Conservation (phyloP, 495 filamentous ascomycete genomes). For the Hyaloscypha bicolor region DNA sequence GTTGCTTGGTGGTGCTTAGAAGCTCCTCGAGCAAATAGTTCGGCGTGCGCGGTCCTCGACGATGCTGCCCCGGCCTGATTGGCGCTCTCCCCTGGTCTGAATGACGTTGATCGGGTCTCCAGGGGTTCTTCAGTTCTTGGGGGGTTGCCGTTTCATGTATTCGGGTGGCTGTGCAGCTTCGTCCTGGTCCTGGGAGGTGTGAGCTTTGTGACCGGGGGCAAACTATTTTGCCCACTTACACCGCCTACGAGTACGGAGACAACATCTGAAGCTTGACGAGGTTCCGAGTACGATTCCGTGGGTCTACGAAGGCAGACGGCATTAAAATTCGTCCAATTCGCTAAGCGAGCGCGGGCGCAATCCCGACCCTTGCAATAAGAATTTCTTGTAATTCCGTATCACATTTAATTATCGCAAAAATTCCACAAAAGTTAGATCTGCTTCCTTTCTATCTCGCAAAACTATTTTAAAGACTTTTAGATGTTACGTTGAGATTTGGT, state of each 20-base stretch:
- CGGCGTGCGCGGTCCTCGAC: constrained; percentile 21
- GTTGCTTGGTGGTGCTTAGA: background rate
- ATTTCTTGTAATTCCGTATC: too few relatives aligned
- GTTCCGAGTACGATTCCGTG: constrained; percentile 2
- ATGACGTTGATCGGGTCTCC: constrained; percentile 28
- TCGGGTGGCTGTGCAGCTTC: constrained; percentile 20
- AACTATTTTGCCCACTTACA: background rate
- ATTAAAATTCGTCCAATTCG: too few relatives aligned
- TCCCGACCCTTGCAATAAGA: too few relatives aligned
- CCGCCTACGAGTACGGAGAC: background rate
- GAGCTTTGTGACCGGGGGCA: background rate
- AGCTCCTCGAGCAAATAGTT: background rate
- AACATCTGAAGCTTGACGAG: background rate
- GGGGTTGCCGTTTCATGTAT: constrained; percentile 3
- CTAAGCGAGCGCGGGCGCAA: too few relatives aligned
- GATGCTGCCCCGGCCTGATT: constrained; percentile 13
- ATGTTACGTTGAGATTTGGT: too few relatives aligned
- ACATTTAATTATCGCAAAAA: too few relatives aligned
- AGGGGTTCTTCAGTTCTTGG: constrained; percentile 20
- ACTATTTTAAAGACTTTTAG: too few relatives aligned
- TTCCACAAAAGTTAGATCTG: too few relatives aligned
- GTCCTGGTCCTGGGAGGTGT: background rate
- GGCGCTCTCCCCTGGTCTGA: constrained; percentile 7
- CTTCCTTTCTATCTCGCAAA: too few relatives aligned
- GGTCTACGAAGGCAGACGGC: too few relatives aligned